These are phyloP conservation scores for Borovskyia barvae DNA, from an alignment of 208 protist genomes.

Conservation along the genomic window DNA sequence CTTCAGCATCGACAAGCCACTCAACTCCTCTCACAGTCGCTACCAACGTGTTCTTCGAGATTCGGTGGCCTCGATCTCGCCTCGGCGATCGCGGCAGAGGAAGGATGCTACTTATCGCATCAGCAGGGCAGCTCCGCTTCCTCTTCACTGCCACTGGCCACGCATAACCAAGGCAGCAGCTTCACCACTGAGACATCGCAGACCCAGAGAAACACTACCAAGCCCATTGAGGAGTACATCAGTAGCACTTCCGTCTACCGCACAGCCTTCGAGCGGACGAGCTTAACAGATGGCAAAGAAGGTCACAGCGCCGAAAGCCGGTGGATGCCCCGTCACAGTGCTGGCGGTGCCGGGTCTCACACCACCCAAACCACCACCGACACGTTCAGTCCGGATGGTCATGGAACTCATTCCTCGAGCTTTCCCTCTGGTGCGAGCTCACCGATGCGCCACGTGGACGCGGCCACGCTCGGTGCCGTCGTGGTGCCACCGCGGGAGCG, in stretches of 20 bases:
- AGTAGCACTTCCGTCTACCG: constrained; percentile 45
- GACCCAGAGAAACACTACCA: neutral
- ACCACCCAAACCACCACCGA: no score
- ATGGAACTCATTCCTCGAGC: no score
- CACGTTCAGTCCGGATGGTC: no score
- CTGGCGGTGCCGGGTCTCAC: no score
- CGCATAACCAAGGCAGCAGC: neutral
- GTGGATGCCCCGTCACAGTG: no score
- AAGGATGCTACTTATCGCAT: neutral
- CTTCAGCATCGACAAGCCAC: constrained; percentile 44
- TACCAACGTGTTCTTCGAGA: neutral
- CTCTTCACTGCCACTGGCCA: neutral
- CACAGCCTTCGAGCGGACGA: constrained; percentile 16
- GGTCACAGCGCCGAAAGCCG: no score
- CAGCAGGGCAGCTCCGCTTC: neutral
- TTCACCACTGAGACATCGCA: neutral
- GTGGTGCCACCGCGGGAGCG: no score
- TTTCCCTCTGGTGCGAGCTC: no score
- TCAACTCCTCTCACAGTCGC: constrained; percentile 20
- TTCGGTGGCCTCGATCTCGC: neutral
- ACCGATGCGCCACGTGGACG: no score
- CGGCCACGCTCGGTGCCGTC: no score
- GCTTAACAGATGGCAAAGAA: no score
- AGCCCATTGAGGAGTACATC: constrained; percentile 64
- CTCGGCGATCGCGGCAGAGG: neutral